phyloP scores from a whole-genome alignment of 139 green algal species.

The Coelastrella sp. region DNA sequence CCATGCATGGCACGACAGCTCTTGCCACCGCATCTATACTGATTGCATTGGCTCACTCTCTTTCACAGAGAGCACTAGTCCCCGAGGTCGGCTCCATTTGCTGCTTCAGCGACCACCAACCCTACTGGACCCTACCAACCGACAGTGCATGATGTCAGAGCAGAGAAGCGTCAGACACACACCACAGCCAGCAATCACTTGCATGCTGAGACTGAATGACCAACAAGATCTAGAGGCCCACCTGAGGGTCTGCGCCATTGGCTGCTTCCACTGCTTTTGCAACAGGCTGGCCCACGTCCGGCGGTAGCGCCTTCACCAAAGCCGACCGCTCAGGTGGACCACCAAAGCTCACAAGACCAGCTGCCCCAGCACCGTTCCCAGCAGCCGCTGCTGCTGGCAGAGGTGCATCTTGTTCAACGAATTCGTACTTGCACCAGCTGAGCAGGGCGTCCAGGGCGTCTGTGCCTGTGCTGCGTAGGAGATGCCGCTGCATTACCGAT shows the following conservation, averaged over 20 bases:
- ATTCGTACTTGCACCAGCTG: constrained; percentile 57
- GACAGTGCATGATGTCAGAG: too few species aligned
- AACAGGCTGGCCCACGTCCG: constrained; percentile 50
- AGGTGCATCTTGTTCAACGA: constrained; percentile 36
- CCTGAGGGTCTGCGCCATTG: constrained; percentile 27
- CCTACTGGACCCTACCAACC: too few species aligned
- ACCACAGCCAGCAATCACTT: too few species aligned
- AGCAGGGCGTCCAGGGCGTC: constrained; percentile 78
- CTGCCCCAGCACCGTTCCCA: background rate
- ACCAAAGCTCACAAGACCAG: too few species aligned
- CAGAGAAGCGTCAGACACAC: too few species aligned
- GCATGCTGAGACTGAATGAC: background rate
- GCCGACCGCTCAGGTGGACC: constrained; percentile 51
- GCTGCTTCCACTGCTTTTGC: constrained; percentile 18
- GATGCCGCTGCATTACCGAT: constrained; percentile 69
- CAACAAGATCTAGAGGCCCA: background rate
- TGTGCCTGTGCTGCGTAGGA: constrained; percentile 69
- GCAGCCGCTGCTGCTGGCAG: background rate
- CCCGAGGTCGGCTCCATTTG: too few species aligned
- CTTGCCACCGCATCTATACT: too few species aligned
- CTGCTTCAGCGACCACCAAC: too few species aligned
- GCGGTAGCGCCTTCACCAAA: constrained; percentile 51
- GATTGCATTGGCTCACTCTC: too few species aligned
- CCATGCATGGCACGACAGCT: too few species aligned
- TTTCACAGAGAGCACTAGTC: too few species aligned